Base-by-base conservation (phyloP, 2,329 filamentous ascomycete genomes). In the Aspergillus tamarii region DNA sequence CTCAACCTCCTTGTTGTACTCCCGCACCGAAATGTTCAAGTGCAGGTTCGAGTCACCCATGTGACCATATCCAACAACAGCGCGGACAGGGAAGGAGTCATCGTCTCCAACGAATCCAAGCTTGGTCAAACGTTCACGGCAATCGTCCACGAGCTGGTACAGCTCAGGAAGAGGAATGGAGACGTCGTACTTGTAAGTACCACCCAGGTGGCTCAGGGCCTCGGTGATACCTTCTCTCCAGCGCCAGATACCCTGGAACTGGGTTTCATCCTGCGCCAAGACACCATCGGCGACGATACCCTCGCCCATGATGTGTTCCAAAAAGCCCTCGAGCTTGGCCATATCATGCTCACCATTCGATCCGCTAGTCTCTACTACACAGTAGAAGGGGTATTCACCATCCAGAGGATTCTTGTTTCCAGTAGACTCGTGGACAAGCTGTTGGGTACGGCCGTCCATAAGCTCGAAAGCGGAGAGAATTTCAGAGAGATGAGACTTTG, bases 11-110 rank as follows among this genome's bases (percentile, higher is more conserved):
- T 94, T 91, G 78, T 95, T 92, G 79, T 95, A 98, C 65, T 89
- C 83, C 65, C 94, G 84, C 21, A 92, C 91, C 1, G 91, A 86
- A 39, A 99, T 87, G 79, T 99, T 99, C 69, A 99, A 84, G 80
- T 99, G 96, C 68, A 99, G 81, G 80, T 99, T 99, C 4, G 91
- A 89, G 79, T 99, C 95, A 45, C 95, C 96, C 94, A 99, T 98
- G 78, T 99, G 95, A 39, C 95, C 95, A 75, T 97, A 99, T 23
- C 95, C 95, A 23, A 97, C 88, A n/a, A 97, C 94, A 63, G 90
- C 91, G 1, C 96, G 87, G 7, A 96, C 94, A 1, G 94, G 92
- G 75, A 89, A 86, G 53, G 88, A 88, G 61, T 91, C 88, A 7
- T 89, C 88, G 52, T 92, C 89, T 59, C 92, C 91, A 46, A 96